Conservation (phyloP, 169 alveolate species). For the Babesia sp. region DNA sequence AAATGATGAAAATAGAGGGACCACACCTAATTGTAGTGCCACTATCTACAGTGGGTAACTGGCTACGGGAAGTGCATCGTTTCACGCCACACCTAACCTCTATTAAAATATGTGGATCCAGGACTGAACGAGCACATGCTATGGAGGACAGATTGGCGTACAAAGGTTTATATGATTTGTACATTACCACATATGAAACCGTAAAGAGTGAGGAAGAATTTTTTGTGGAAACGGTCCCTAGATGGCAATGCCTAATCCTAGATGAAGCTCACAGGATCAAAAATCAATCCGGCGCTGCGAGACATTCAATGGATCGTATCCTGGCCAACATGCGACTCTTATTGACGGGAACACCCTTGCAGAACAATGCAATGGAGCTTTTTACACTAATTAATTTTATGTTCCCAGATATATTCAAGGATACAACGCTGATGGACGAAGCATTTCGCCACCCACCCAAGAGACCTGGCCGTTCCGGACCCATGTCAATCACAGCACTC, state of each 20-base stretch:
- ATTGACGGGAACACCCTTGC: slow-evolving; percentile 95
- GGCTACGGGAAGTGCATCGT: slow-evolving; percentile 92
- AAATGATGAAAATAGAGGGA: slow-evolving; percentile 82
- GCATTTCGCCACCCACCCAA: slow-evolving; percentile 42
- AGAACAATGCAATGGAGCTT: slow-evolving; percentile 92
- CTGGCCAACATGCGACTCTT: slow-evolving; percentile 88
- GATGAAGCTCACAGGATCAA: slow-evolving; percentile 99
- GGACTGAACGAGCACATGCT: slow-evolving; percentile 83
- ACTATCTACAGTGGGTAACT: slow-evolving; percentile 91
- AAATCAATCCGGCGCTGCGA: slow-evolving; percentile 91
- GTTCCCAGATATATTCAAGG: slow-evolving; percentile 96
- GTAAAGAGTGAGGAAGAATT: slow-evolving; percentile 88
- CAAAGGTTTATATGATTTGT: slow-evolving; percentile 85
- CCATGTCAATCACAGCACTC: slow-evolving; percentile 12
- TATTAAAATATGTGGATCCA: slow-evolving; percentile 86
- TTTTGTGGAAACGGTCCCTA: slow-evolving; percentile 81
- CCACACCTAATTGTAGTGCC: slow-evolving; percentile 96
- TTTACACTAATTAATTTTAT: slow-evolving; percentile 93
- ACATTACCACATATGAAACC: slow-evolving; percentile 91
- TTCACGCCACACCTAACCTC: slow-evolving; percentile 86
- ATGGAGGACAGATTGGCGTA: slow-evolving; percentile 83
- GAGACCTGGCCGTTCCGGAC: background rate
- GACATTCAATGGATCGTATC: slow-evolving; percentile 90
- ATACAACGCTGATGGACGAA: slow-evolving; percentile 92
- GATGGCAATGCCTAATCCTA: slow-evolving; percentile 94